A percentile compares a stretch with the other conserved stretches of the same genome.
Evolutionary conservation across 2,329 filamentous ascomycete species (phyloP).

Genomic region (Neofusicoccum umdonicola): DNA sequence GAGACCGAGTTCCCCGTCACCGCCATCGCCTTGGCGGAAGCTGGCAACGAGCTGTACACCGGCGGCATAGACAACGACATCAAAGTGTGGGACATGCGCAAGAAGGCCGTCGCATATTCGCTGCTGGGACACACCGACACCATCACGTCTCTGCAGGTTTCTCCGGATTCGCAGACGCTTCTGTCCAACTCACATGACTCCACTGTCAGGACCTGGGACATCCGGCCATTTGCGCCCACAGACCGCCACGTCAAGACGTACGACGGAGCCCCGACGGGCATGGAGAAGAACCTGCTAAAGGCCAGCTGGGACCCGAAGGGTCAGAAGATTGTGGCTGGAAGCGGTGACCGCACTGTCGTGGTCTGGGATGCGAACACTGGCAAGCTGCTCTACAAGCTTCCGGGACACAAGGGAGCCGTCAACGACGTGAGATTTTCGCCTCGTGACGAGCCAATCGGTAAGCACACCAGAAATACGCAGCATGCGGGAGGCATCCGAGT

Average conservation of each 20-base stretch:
- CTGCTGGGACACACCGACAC: slow-evolving; percentile 90
- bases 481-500: neutral
- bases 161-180: slow-evolving; percentile 85
- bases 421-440: slow-evolving; percentile 93
- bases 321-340: slow-evolving; percentile 82
- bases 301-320: slow-evolving; percentile 88
- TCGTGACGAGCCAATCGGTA: slow-evolving; percentile 79
- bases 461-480: slow-evolving; percentile 40
- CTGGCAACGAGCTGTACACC: slow-evolving; percentile 91
- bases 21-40: slow-evolving; percentile 84
- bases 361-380: slow-evolving; percentile 88
- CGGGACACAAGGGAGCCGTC: slow-evolving; percentile 90
- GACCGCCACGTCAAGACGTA: slow-evolving; percentile 84
- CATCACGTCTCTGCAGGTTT: slow-evolving; percentile 84
- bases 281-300: slow-evolving; percentile 88
- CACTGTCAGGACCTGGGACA: slow-evolving; percentile 92
- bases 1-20: slow-evolving; percentile 92
- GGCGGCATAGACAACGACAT: slow-evolving; percentile 97
- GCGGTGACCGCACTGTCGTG: slow-evolving; percentile 85
- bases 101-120: slow-evolving; percentile 82
- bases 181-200: slow-evolving; percentile 93
- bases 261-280: slow-evolving; percentile 81
- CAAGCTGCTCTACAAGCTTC: slow-evolving; percentile 90
- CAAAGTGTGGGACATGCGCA: slow-evolving; percentile 93
- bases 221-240: slow-evolving; percentile 87